Evolutionary conservation across 345 rosid genomes (phyloP).

Genomic region (Syzygium aromaticum): DNA sequence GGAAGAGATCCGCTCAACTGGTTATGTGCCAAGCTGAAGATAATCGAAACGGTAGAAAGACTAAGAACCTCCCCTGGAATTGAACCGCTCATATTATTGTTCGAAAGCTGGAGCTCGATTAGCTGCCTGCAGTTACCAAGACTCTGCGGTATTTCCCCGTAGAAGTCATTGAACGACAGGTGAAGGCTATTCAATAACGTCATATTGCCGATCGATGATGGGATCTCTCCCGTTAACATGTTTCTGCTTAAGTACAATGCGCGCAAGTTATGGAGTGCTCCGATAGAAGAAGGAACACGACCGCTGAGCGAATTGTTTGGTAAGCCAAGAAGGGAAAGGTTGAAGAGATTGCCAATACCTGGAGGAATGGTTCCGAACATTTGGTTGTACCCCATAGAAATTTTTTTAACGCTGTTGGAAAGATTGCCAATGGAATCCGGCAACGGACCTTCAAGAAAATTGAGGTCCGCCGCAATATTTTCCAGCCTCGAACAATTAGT

Average conservation of each 20-base stretch:
- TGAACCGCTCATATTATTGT: not conserved
- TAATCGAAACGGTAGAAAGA: not conserved
- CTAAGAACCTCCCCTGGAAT: not conserved
- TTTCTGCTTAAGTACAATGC: rapidly evolving
- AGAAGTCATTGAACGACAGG: not conserved
- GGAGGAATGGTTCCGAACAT: not conserved
- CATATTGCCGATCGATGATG: not conserved
- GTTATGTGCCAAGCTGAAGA: not conserved
- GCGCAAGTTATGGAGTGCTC: not conserved
- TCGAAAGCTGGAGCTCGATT: slow-evolving; percentile 6
- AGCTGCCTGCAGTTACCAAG: not conserved
- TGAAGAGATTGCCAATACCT: not conserved
- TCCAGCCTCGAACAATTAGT: not conserved
- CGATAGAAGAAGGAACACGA: not conserved
- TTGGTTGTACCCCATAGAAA: rapidly evolving
- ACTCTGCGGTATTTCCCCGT: slow-evolving; percentile 12
- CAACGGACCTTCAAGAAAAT: not conserved
- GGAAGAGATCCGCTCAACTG: slow-evolving; percentile 16
- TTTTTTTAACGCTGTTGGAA: rapidly evolving
- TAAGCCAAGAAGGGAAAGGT: rapidly evolving
- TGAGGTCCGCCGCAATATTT: rapidly evolving
- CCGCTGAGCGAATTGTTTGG: rapidly evolving
- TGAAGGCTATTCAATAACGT: not conserved
- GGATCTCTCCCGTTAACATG: not conserved
- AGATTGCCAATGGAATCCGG: not conserved